phyloP scores from a whole-genome alignment of 495 filamentous ascomycete species.

The Xylaria venustula region DNA sequence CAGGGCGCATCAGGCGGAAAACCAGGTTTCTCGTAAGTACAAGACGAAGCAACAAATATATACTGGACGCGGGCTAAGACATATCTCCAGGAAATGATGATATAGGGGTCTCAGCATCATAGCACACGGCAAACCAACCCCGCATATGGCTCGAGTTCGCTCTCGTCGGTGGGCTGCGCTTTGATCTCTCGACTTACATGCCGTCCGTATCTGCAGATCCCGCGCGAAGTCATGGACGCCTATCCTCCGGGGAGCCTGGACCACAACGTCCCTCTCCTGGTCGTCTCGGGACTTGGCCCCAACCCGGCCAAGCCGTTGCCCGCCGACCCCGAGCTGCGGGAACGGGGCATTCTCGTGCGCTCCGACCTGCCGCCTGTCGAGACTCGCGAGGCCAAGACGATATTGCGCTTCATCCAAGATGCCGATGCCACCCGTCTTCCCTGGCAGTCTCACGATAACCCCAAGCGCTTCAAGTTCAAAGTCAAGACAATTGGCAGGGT shows the following conservation, averaged over 20 bases:
- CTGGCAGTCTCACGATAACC: slow-evolving; percentile 53
- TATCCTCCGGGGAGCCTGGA: slow-evolving; percentile 78
- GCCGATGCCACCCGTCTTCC: slow-evolving; percentile 61
- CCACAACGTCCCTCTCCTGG: slow-evolving; percentile 77
- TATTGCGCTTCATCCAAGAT: slow-evolving; percentile 67
- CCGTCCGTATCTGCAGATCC: slow-evolving; percentile 5
- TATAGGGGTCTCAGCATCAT: not conserved
- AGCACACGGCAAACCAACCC: not conserved
- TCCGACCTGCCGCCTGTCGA: slow-evolving; percentile 68
- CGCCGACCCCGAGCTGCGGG: slow-evolving; percentile 52
- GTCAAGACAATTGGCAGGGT: slow-evolving; percentile 78
- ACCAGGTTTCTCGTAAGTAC: not conserved
- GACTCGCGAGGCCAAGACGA: slow-evolving; percentile 59
- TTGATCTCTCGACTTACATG: slow-evolving; percentile 7
- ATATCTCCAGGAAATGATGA: not conserved
- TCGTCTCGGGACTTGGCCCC: slow-evolving; percentile 69
- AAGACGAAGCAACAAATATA: not conserved
- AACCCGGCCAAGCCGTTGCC: slow-evolving; percentile 27
- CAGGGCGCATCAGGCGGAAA: not conserved
- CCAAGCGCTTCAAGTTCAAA: slow-evolving; percentile 54
- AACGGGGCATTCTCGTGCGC: slow-evolving; percentile 58
- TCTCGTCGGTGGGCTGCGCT: not conserved
- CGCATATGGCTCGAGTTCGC: not conserved
- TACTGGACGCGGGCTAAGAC: not conserved
- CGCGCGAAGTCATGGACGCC: slow-evolving; percentile 66